phyloP scores from a whole-genome alignment of 345 rosid species.

The Lumnitzera littorea region DNA sequence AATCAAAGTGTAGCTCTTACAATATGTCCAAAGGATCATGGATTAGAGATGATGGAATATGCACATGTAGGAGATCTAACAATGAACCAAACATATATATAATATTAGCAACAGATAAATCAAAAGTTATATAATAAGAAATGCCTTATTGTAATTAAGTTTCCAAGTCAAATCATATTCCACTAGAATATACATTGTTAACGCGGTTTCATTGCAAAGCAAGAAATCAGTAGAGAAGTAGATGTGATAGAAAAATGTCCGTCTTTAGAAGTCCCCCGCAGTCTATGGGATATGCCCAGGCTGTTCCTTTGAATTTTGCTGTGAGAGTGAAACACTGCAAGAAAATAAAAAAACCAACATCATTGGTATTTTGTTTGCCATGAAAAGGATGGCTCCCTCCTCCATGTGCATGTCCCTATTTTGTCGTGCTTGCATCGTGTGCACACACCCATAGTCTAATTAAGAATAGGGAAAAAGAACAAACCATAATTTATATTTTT shows the following conservation, averaged over 20 bases:
- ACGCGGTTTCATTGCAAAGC: constrained; percentile 29
- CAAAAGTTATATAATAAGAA: too few species aligned
- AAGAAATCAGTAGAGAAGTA: neutral
- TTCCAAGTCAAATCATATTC: too few species aligned
- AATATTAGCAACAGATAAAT: too few species aligned
- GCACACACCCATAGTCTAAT: neutral
- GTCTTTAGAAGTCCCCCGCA: constrained; percentile 19
- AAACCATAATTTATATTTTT: neutral
- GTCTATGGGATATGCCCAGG: constrained; percentile 36
- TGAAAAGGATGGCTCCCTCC: constrained; percentile 2
- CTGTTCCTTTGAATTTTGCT: constrained; percentile 22
- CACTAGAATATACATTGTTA: neutral
- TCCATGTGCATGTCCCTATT: constrained; percentile 12
- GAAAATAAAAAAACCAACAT: neutral
- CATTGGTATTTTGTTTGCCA: constrained; percentile 8
- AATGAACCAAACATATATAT: too few species aligned
- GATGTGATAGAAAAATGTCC: constrained; percentile 15
- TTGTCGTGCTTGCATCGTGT: constrained; percentile 3
- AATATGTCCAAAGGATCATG: too few species aligned
- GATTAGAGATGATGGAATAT: too few species aligned
- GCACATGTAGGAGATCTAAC: too few species aligned
- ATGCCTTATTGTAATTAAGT: too few species aligned
- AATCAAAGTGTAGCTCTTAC: too few species aligned
- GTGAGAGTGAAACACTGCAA: neutral
- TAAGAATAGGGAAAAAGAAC: neutral